phyloP scores from a whole-genome alignment of 1,139 yeast species.

The Kazachstania sp. region DNA sequence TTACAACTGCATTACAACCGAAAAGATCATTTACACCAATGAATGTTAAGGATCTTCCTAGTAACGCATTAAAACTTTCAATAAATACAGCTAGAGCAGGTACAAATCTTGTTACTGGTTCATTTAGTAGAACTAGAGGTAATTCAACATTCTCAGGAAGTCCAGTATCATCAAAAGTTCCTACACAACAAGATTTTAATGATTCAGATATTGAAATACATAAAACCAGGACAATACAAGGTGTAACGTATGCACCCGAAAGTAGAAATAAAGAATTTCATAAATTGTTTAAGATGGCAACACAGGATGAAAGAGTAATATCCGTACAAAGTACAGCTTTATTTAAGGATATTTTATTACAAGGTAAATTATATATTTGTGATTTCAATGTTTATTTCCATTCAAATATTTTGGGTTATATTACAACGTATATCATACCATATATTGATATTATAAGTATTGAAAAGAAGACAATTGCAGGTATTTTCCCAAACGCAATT shows the following conservation, averaged over 20 bases:
- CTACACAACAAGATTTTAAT: neutral
- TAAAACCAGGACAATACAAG: slow-evolving; percentile 13
- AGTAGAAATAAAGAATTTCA: slow-evolving; percentile 59
- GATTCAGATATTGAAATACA: slow-evolving; percentile 9
- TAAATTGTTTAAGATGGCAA: slow-evolving; percentile 43
- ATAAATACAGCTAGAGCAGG: slow-evolving; percentile 13
- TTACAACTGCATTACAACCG: neutral
- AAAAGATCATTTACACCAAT: neutral
- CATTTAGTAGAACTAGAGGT: slow-evolving; percentile 1
- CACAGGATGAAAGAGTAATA: slow-evolving; percentile 45
- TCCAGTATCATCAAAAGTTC: neutral
- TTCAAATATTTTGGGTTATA: slow-evolving; percentile 66
- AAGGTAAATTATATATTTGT: slow-evolving; percentile 59
- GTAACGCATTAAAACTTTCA: slow-evolving; percentile 8
- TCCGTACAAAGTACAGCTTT: slow-evolving; percentile 66
- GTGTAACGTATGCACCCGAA: slow-evolving; percentile 28
- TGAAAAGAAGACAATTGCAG: slow-evolving; percentile 64
- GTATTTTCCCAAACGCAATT: slow-evolving; percentile 69
- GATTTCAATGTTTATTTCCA: slow-evolving; percentile 55
- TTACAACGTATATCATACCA: slow-evolving; percentile 54
- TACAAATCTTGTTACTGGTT: slow-evolving; percentile 2
- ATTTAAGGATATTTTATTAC: slow-evolving; percentile 60
- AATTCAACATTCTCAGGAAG: neutral
- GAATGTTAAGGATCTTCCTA: neutral
- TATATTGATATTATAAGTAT: slow-evolving; percentile 60